These are phyloP conservation scores for Gnetum montanum DNA, from an alignment of 75 land plant species.

Conservation along the genomic window DNA sequence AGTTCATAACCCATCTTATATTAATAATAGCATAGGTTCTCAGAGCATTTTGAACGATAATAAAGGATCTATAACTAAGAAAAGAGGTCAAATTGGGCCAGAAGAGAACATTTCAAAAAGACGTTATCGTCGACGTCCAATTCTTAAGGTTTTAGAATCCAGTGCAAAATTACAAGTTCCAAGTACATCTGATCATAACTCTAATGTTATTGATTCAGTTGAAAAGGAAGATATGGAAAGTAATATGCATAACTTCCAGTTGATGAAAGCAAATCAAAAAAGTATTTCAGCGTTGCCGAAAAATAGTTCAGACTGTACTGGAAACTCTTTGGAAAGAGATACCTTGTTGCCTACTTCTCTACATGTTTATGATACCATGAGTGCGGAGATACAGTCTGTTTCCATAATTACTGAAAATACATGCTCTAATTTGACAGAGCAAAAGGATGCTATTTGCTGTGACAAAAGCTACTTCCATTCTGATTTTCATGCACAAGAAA, in stretches of 20 bases:
- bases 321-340: slow-evolving; percentile 24
- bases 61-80: slow-evolving; percentile 20
- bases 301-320: slow-evolving; percentile 16
- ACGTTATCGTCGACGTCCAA: slow-evolving; percentile 38
- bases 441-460: slow-evolving; percentile 11
- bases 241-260: slow-evolving; percentile 22
- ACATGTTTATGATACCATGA: slow-evolving; percentile 7
- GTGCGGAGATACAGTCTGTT: slow-evolving; percentile 4
- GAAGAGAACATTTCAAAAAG: slow-evolving; percentile 32
- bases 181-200: slow-evolving; percentile 15
- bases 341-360: slow-evolving; percentile 13
- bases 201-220: slow-evolving; percentile 8
- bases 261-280: slow-evolving; percentile 16
- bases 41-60: slow-evolving; percentile 14
- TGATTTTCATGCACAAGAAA: slow-evolving; percentile 23
- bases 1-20: slow-evolving; percentile 10
- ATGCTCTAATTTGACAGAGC: slow-evolving; percentile 12
- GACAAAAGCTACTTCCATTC: slow-evolving; percentile 30
- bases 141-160: slow-evolving; percentile 43
- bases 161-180: slow-evolving; percentile 32
- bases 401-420: slow-evolving; percentile 18
- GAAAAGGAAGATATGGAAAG: slow-evolving; percentile 14
- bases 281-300: slow-evolving; percentile 10
- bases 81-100: slow-evolving; percentile 19
- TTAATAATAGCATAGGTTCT: slow-evolving; percentile 11